A percentile compares a stretch with the other conserved stretches of the same genome.
Conservation (phyloP, 202 grass and related monocot genomes). For the Musa balbisiana region DNA sequence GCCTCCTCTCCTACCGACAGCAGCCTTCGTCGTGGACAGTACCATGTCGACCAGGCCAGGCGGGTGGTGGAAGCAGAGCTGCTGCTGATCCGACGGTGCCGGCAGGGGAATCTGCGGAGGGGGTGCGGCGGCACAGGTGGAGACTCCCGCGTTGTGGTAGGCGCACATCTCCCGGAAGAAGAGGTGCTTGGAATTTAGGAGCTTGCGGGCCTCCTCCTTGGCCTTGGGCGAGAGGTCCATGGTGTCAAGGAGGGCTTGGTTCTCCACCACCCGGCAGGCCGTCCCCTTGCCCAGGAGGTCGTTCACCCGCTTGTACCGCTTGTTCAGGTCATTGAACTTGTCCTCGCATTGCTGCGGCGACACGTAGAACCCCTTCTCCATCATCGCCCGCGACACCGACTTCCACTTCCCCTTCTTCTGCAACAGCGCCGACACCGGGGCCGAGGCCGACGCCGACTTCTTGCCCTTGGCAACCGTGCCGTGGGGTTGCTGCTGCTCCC, state of each 20-base stretch:
- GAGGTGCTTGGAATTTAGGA: conserved; percentile 25
- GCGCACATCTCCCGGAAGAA: conserved; percentile 22
- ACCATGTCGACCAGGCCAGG: neutral
- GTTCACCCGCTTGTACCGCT: conserved; percentile 20
- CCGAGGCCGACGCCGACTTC: conserved; percentile 32
- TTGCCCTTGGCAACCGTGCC: conserved; percentile 45
- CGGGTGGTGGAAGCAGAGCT: conserved; percentile 14
- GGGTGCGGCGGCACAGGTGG: neutral
- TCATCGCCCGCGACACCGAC: conserved; percentile 21
- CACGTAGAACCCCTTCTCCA: conserved; percentile 21
- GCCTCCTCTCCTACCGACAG: neutral
- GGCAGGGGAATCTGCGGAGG: neutral
- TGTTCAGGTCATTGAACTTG: conserved; percentile 28
- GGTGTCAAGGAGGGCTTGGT: conserved; percentile 20
- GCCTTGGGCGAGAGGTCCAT: conserved; percentile 9
- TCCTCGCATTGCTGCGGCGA: conserved; percentile 25
- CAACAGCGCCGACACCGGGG: conserved; percentile 20
- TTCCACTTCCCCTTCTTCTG: conserved; percentile 30
- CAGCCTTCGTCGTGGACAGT: neutral
- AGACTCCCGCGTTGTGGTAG: conserved; percentile 12
- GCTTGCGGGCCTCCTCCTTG: conserved; percentile 21
- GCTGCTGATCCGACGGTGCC: conserved; percentile 2
- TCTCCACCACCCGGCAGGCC: conserved; percentile 22
- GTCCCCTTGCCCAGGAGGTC: conserved; percentile 23
- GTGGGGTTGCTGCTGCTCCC: conserved; percentile 60